Evolutionary conservation across 139 green algal genomes (phyloP).

Genomic region (Astrephomene gubernaculifera): DNA sequence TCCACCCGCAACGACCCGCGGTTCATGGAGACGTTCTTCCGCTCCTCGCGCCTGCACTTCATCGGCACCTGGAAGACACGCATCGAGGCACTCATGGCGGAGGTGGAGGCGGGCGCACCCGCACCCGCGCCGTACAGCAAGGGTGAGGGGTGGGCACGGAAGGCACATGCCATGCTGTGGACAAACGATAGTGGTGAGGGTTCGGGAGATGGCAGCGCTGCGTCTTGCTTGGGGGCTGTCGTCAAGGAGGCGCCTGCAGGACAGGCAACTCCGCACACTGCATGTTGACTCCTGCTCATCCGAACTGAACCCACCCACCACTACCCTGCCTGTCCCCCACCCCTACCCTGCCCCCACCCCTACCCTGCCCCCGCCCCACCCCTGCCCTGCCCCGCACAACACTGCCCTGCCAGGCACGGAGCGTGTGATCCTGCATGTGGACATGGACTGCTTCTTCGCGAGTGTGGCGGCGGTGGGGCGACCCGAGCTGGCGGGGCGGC

Average conservation of each 20-base stretch:
- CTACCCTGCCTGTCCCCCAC: too few species aligned
- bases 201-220: too few species aligned
- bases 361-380: not conserved
- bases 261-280: too few species aligned
- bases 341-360: not conserved
- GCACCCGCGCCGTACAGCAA: constrained; percentile 28
- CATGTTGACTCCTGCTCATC: too few species aligned
- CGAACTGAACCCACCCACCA: too few species aligned
- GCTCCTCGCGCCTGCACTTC: constrained; percentile 81
- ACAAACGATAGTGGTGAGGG: too few species aligned
- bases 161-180: too few species aligned
- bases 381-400: not conserved
- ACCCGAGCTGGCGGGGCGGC: constrained; percentile 73
- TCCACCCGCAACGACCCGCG: constrained; percentile 76
- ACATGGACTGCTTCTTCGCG: constrained; percentile 99
- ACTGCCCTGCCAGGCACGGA: constrained; percentile 11
- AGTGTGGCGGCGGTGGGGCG: constrained; percentile 68
- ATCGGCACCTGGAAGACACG: constrained; percentile 88
- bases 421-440: constrained; percentile 89
- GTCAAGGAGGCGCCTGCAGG: too few species aligned
- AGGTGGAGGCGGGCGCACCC: constrained; percentile 33
- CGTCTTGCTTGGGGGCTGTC: too few species aligned
- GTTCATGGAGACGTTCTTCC: constrained; percentile 87
- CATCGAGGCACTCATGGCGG: constrained; percentile 78
- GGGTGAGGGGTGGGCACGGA: not conserved